Base-by-base conservation (phyloP, 805 yeast genomes). In the Grigorovia humatica region DNA sequence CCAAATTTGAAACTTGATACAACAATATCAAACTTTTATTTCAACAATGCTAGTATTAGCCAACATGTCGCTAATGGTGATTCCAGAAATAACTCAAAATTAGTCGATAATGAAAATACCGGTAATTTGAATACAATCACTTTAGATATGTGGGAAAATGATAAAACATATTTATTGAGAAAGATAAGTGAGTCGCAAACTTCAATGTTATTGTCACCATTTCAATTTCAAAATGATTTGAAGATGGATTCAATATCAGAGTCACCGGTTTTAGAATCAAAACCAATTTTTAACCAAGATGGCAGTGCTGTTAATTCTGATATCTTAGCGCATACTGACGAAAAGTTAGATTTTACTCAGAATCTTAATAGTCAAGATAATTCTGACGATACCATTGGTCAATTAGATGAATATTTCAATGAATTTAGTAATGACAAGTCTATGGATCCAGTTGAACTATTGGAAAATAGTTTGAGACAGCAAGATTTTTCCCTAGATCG, bases 401-500 rank as follows among this genome's bases (percentile, higher is more conserved):
- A 58, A 35, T 52, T 65, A 40, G 68, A 65, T 43, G 57, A 58
- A 38, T 61, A 61, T 47, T 54, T 65, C 32, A 55, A 58, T 12
- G 59, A 62, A 9, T 44, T 54, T 3, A 51, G 17, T n/a, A 38
- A 48, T 17, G 48, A 50, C 18, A 55, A 54, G 11, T 55, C 55
- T 40, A 52, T 48, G 12, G 46, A 51, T n/a, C 56, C 57, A 23
- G 48, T 46, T 43, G 59, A 56, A 15, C 20, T 57, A 4, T 52
- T 66, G 43, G 59, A 59, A 51, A 58, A 60, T 29, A 61, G 67
- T 23, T 51, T 66, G 17, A 56, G 53, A 45, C 65, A 64, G 42
- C 58, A 59, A 19, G 41, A 52, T 17, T 59, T 8, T 27, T 55
- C 17, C 9, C 32, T 15, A 20, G 19, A 6, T 57, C 54, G 23